phyloP scores from a whole-genome alignment of 352 stramenopile genomes.

The Phytopythium vexans region DNA sequence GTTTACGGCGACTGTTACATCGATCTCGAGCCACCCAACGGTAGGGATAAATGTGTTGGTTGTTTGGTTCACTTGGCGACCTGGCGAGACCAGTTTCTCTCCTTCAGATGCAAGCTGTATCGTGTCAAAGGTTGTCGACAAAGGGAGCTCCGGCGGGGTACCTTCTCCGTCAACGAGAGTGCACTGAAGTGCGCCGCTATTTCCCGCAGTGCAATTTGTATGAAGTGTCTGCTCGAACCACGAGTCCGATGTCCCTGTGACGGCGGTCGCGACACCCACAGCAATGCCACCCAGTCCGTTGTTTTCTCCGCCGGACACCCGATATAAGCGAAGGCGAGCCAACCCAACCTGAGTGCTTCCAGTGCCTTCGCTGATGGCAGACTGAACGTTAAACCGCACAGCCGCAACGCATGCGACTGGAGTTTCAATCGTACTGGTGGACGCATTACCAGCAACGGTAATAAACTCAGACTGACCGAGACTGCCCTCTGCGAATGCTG shows the following conservation, averaged over 20 bases:
- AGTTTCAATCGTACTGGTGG: conserved; percentile 25
- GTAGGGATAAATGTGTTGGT: conserved; percentile 35
- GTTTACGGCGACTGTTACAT: conserved; percentile 65
- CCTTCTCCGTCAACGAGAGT: conserved; percentile 21
- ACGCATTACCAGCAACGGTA: conserved; percentile 40
- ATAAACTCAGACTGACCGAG: conserved; percentile 21
- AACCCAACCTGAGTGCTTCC: conserved; percentile 53
- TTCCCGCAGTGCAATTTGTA: conserved; percentile 12
- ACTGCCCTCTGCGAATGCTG: conserved; percentile 2
- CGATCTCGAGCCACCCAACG: conserved; percentile 59
- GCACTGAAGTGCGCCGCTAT: conserved; percentile 8
- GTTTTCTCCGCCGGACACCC: conserved; percentile 60
- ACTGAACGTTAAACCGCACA: conserved; percentile 36
- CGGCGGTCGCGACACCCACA: conserved; percentile 36
- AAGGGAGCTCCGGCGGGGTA: conserved; percentile 16
- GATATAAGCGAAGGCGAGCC: conserved; percentile 50
- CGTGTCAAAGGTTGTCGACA: conserved; percentile 34
- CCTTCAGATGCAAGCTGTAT: conserved; percentile 20
- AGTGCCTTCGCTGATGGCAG: conserved; percentile 23
- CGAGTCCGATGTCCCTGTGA: conserved; percentile 7
- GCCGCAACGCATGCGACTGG: conserved; percentile 29
- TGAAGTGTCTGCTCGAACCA: conserved; percentile 41
- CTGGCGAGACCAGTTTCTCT: conserved; percentile 25
- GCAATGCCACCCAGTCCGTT: conserved; percentile 48
- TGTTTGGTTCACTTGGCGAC: conserved; percentile 25